Evolutionary conservation across 495 filamentous ascomycete species (phyloP), one percentile per base, ranked within the genome.

Genomic region (Neurospora sp.): DNA sequence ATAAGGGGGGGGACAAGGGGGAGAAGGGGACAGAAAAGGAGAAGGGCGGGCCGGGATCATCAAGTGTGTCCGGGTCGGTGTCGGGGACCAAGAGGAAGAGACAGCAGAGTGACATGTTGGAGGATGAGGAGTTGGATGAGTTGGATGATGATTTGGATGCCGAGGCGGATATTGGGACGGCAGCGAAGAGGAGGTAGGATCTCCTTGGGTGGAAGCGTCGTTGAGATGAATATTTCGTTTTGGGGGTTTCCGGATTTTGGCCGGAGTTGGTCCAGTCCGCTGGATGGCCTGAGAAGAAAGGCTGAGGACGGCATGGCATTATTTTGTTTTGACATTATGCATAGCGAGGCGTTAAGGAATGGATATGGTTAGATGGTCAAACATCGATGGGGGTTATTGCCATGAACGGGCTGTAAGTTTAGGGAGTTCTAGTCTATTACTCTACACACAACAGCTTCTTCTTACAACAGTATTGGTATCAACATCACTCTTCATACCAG

Each of bases 71-170:
- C 22, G 38, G n/a, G 22, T 12, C 35, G 35, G 35, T 7, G 35
- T 31, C 70, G 6, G 68, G 69, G 7, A 35, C 71, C 17, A 68
- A 72, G 45, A 14, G 48, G 38, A 48, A 45, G 17, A 16, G 48
- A 70, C 8, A 73, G 73, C 38, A 78, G 74, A 72, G 37, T 72
- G 71, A 37, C 59, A 40, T 74, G 53, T 70, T 74, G 71, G 74
- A 73, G 71, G 80, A 83, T 70, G 78, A 82, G 76, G 84, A 79
- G 69, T 72, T 84, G 74, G 80, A 77, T 16, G 81, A 81, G 38
- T 76, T 44, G 22, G 80, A 81, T 48, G 80, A 82, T 72, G 80
- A 82, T 59, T 44, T 77, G 27, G 78, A 80, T 20, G 78, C 73
- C 27, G 79, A 81, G 37, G 71, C 69, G 3, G 78, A 80, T 70